A percentile compares a stretch with the other conserved stretches of the same genome.
Conservation (phyloP, 768 basidiomycete genomes). For the Dioszegia hungarica region DNA sequence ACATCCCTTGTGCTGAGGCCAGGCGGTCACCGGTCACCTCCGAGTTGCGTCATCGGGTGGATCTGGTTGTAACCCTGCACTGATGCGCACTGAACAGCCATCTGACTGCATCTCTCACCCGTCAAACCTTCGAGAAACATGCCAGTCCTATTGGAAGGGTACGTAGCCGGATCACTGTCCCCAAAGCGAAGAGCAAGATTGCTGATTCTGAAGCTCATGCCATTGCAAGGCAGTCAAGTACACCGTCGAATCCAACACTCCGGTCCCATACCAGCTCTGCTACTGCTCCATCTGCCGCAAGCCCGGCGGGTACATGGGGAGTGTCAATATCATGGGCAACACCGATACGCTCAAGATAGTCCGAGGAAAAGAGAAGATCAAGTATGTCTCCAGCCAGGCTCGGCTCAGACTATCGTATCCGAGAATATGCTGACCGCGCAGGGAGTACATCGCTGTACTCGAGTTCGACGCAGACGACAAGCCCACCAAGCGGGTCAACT, state of each 20-base stretch:
- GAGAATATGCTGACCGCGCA: not conserved
- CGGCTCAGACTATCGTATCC: not conserved
- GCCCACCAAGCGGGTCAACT: conserved; percentile 22
- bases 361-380: conserved; percentile 44
- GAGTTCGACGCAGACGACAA: conserved; percentile 38
- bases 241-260: conserved; percentile 44
- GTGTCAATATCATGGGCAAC: conserved; percentile 48
- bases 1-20: no score
- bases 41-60: no score
- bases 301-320: conserved; percentile 49
- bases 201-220: conserved; percentile 34
- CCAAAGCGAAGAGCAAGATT: not conserved
- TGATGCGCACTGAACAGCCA: no score
- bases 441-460: conserved; percentile 35
- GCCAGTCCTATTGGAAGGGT: conserved; percentile 46
- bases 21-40: no score
- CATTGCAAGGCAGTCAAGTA: conserved; percentile 45
- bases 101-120: no score
- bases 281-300: conserved; percentile 47
- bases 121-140: conserved; percentile 16
- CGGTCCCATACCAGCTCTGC: conserved; percentile 43
- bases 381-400: conserved; percentile 20
- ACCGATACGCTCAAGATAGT: conserved; percentile 38
- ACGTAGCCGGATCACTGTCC: not conserved
- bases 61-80: no score